Conservation (phyloP, 1,284 basidiomycete genomes). For the Cystobasidium pallidum region DNA sequence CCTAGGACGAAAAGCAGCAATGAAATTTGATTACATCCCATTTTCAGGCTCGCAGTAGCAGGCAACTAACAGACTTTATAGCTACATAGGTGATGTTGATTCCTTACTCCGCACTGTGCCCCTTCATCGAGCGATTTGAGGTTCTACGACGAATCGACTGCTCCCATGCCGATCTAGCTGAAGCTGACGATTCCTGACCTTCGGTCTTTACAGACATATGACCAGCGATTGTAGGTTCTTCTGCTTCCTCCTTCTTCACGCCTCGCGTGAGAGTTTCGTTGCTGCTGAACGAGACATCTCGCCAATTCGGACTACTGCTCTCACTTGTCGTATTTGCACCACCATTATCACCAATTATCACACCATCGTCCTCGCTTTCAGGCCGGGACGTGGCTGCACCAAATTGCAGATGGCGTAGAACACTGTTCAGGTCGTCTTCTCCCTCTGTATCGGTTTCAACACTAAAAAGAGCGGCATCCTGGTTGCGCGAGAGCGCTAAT, state of each 20-base stretch:
- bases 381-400: neutral
- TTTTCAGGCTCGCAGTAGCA: neutral
- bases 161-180: constrained; percentile 6
- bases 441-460: neutral
- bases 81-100: neutral
- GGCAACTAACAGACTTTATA: neutral
- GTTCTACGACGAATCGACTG: neutral
- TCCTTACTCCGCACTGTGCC: neutral
- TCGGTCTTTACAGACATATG: neutral
- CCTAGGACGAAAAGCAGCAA: neutral
- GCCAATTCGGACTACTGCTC: constrained; percentile 8
- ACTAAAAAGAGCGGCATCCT: neutral
- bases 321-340: neutral
- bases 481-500: neutral
- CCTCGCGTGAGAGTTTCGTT: neutral
- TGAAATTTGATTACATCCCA: neutral
- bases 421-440: neutral
- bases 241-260: constrained; percentile 4
- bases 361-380: neutral
- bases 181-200: neutral
- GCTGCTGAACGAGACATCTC: neutral
- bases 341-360: neutral
- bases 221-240: neutral
- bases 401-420: constrained; percentile 2
- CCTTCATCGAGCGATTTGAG: constrained; percentile 10